Conservation (phyloP, 192 early-diverging fungal genomes). For the Coemansia sp. region DNA sequence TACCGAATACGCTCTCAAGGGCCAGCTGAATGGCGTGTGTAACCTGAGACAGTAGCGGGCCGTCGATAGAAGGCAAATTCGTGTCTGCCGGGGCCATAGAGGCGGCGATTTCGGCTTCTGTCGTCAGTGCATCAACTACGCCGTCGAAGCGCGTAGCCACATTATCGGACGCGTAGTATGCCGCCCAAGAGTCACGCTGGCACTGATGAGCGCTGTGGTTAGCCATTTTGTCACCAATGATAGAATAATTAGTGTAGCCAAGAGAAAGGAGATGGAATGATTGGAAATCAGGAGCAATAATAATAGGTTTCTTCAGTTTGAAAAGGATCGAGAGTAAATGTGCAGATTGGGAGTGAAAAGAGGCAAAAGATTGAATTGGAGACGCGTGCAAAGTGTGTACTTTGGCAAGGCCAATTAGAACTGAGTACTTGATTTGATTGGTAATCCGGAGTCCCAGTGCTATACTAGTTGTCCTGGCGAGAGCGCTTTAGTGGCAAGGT, state of each 20-base stretch:
- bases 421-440: not conserved
- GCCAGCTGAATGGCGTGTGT: conserved; percentile 46
- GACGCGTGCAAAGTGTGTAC: not conserved
- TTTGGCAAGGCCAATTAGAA: not conserved
- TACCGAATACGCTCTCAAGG: conserved; percentile 25
- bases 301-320: not conserved
- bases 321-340: not conserved
- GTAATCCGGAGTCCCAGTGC: not conserved
- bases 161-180: conserved; percentile 46
- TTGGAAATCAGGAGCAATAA: not conserved
- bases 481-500: conserved; percentile 32
- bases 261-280: not conserved
- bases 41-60: conserved; percentile 18
- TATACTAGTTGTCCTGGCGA: not conserved
- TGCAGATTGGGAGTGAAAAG: not conserved
- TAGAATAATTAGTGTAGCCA: not conserved
- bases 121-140: conserved; percentile 35
- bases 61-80: conserved; percentile 23
- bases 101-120: conserved; percentile 36
- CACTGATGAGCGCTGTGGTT: conserved; percentile 29
- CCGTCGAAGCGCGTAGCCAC: conserved; percentile 25
- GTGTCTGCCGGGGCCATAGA: conserved; percentile 11
- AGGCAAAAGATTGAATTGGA: not conserved
- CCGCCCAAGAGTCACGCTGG: conserved; percentile 45
- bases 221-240: conserved; percentile 24